Conservation (phyloP, 2,329 filamentous ascomycete genomes). For the Diaporthe helianthi region DNA sequence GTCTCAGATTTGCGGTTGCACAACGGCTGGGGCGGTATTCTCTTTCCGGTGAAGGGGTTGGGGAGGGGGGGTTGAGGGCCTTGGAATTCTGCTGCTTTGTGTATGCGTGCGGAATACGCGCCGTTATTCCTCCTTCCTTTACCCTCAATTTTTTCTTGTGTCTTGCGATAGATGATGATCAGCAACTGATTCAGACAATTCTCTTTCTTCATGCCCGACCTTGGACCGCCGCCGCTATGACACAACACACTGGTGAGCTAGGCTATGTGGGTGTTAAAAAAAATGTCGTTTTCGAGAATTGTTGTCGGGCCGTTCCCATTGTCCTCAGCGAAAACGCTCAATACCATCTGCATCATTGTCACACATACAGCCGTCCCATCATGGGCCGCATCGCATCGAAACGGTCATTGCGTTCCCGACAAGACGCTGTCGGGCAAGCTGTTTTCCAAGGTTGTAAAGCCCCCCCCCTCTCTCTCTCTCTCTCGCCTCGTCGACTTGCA, state of each 20-base stretch:
- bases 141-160: no score
- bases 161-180: not conserved
- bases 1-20: slow-evolving; percentile 27
- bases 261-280: not conserved
- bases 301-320: slow-evolving; percentile 20
- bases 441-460: no score
- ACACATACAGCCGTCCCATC: not conserved
- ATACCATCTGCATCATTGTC: slow-evolving; percentile 8
- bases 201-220: not conserved
- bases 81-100: not conserved
- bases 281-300: slow-evolving; percentile 9
- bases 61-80: not conserved
- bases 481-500: not conserved
- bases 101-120: slow-evolving; percentile 19
- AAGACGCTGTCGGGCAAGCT: slow-evolving; percentile 8
- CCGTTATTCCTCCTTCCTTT: not conserved
- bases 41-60: slow-evolving; percentile 27
- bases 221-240: not conserved
- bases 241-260: not conserved
- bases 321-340: not conserved
- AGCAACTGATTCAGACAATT: slow-evolving; percentile 17
- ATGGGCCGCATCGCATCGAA: not conserved
- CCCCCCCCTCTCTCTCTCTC: not conserved
- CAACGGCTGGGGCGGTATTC: slow-evolving; percentile 25
- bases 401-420: not conserved